These are phyloP conservation scores for Pichia scutulata DNA, from an alignment of 805 yeast genomes.

Conservation along the genomic window DNA sequence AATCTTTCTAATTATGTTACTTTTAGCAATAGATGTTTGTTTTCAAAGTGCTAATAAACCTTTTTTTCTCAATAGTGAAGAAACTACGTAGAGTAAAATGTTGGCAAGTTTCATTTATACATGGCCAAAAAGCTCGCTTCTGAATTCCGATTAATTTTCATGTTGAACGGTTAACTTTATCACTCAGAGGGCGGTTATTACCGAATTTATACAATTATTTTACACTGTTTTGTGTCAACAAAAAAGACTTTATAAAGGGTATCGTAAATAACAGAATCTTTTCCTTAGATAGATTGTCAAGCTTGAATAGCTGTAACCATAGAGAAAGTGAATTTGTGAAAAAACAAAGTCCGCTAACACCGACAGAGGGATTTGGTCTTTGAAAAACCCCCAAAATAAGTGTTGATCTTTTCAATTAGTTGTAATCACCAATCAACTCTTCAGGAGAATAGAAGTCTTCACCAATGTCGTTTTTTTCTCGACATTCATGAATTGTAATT, in stretches of 20 bases:
- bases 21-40: neutral
- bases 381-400: neutral
- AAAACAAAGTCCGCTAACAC: neutral
- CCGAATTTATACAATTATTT: neutral
- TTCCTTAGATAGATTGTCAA: too few species aligned
- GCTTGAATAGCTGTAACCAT: too few species aligned
- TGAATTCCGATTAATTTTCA: neutral
- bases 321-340: too few species aligned
- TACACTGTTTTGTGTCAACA: too few species aligned
- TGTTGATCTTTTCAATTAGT: neutral
- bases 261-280: too few species aligned
- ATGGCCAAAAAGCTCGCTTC: neutral
- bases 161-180: too few species aligned
- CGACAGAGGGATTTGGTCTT: neutral
- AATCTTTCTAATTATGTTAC: neutral
- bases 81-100: too few species aligned
- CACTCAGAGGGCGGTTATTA: too few species aligned
- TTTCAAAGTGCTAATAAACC: neutral
- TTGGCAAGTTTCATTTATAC: neutral
- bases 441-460: slow-evolving; percentile 14
- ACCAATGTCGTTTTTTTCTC: slow-evolving; percentile 21
- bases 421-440: slow-evolving; percentile 8
- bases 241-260: too few species aligned
- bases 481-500: slow-evolving; percentile 54
- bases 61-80: too few species aligned